Evolutionary conservation across 352 stramenopile genomes (phyloP), one percentile per base, ranked within the genome.

Genomic region (Globisporangium acanthophoron): DNA sequence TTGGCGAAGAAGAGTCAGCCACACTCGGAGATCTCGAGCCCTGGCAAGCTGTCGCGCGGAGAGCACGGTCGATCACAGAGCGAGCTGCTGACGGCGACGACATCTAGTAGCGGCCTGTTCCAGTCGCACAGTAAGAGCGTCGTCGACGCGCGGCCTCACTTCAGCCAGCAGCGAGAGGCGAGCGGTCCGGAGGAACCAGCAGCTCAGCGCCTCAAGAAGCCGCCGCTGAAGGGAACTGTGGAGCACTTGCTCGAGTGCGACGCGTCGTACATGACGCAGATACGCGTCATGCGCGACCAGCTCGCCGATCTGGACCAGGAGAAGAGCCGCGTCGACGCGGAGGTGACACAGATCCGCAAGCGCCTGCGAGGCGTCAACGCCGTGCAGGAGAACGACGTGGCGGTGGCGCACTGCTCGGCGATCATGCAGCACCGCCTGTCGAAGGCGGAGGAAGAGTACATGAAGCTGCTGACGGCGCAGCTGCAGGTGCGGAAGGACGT

Each of bases 371-470:
- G 81, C 5, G 77, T 91, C 24, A 85, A 91, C 29, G 81, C 81
- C 20, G 81, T 91, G 31, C 77, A 80, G 16, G 81, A 91, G 49
- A 91, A 91, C 49, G 81, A 91, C 56, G 67, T 85, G 2, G 81
- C 81, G 1, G 79, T 91, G 3, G 81, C 81, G 11, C 79, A 91
- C 56, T 91, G 79, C 49, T 76, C 72, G 11, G 75, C 81, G 5
- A 82, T 91, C 57, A 85, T 91, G 77, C 78, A 89, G 62, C 77
- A 88, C 50, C 79, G 81, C 0, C 59, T 91, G 29, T 71, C 73
- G 9, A 91, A 91, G 55, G 77, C 77, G 0, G 79, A 91, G 47
- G 80, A 88, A 54, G 81, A 91, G 54, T 89, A 74, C 58, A 91
- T 91, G 81, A 91, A 89, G 53, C 65, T 87, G 8, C 67, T 90